Conservation (phyloP, 169 alveolate species). For the Plasmodium billcollinsi region DNA sequence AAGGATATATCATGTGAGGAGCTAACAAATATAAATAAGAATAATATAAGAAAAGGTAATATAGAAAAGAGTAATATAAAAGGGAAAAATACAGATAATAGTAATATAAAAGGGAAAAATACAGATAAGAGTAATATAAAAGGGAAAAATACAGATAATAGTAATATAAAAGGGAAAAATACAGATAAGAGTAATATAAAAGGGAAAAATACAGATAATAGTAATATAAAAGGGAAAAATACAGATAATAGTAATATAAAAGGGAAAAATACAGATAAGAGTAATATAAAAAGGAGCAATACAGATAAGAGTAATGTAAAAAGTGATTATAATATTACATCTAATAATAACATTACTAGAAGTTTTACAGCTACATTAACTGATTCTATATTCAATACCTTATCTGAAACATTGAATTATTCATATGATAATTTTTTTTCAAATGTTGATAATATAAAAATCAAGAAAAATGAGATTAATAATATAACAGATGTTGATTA, state of each 20-base stretch:
- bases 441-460: constrained; percentile 7
- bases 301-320: constrained; percentile 12
- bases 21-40: too few species aligned
- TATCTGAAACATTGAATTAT: constrained; percentile 62
- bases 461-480: not conserved
- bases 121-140: constrained; percentile 3
- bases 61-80: too few species aligned
- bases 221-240: too few species aligned
- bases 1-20: too few species aligned
- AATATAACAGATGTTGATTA: not conserved
- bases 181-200: too few species aligned
- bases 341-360: constrained; percentile 4
- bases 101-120: too few species aligned
- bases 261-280: not conserved
- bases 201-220: too few species aligned
- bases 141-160: not conserved
- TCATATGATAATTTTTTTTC: constrained; percentile 42
- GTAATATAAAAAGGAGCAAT: constrained; percentile 15
- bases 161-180: constrained; percentile 2
- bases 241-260: too few species aligned
- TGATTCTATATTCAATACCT: constrained; percentile 29
- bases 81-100: too few species aligned
- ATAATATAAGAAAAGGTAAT: too few species aligned
- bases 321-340: not conserved
- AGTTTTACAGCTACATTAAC: constrained; percentile 36